Base-by-base conservation (phyloP, 2,329 filamentous ascomycete genomes). In the Sclerotinia subarctica region DNA sequence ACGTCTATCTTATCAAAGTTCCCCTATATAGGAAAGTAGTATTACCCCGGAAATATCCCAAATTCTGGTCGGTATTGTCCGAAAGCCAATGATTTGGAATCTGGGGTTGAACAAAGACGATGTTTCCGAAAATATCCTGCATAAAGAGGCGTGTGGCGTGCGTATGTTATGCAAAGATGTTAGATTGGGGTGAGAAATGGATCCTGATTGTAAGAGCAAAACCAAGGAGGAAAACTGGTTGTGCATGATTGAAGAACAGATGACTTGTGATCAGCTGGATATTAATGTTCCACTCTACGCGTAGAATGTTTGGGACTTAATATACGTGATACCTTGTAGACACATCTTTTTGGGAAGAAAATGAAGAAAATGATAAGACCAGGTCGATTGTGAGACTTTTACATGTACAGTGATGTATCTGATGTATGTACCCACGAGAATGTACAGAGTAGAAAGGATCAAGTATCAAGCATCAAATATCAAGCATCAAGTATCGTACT, bases 261-360 rank as follows among this genome's bases (percentile, higher is more conserved):
- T 59, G 24, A 59, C 42, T 29, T 59, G 53, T 46, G 42, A 47
- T 59, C 57, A 59, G 57, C 57, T 59, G 57, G 57, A 29, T 21
- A 17, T 26, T 58, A 29, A 15, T 59, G 57, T 46, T 59, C 38
- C 57, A 47, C 8, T 29, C n/a, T 29, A 46, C 46, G 38, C 57
- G 21, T 32, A 32, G 57, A 60, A 46, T 5, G 32, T 35, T 47
- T 8, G 24, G 11, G 15, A 15, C 26, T 4, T 6, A 5, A 35
- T 35, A 35, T 42, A 15, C 26, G 2, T 6, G 3, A 35, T 35
- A 35, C 35, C 35, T 35, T 10, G 35, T 10, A 8, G 35, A 35
- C 35, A 35, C 35, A 10, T 35, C 32, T 32, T 8, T 19, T 29
- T 21, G 15, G 2, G 26, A 17, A 15, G 26, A 47, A 17, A 10